Evolutionary conservation across 345 rosid species (phyloP).

Genomic region (Pistacia vera): DNA sequence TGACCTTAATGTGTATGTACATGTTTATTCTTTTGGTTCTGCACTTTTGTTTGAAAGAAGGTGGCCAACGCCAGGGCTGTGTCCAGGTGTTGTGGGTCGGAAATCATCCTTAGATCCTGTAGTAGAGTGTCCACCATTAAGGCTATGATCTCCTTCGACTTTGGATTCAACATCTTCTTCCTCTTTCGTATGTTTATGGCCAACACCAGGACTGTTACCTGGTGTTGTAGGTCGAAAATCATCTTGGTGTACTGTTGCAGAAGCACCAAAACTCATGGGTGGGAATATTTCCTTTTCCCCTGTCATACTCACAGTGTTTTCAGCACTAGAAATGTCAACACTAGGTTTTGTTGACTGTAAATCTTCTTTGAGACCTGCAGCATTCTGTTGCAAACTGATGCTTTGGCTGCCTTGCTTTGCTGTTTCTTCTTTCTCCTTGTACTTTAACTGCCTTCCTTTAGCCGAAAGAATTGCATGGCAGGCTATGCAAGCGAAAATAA

Average conservation of each 20-base stretch:
- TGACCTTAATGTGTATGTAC: background rate
- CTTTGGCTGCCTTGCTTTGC: background rate
- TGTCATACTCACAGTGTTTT: background rate
- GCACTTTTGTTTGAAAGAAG: constrained; percentile 19
- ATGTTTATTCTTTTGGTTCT: constrained; percentile 36
- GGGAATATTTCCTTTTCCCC: background rate
- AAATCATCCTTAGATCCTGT: constrained; percentile 38
- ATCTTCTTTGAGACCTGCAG: background rate
- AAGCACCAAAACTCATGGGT: constrained; percentile 1
- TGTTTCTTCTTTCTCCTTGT: constrained; percentile 9
- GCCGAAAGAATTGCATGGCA: constrained; percentile 26
- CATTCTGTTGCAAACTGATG: background rate
- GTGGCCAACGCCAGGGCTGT: constrained; percentile 61
- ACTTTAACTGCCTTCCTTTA: constrained; percentile 40
- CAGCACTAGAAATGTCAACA: background rate
- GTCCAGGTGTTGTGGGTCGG: constrained; percentile 52
- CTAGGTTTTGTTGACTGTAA: background rate
- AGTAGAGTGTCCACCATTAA: constrained; percentile 14
- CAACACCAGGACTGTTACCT: constrained; percentile 43
- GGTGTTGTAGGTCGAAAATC: constrained; percentile 39
- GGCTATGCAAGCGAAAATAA: constrained; percentile 29
- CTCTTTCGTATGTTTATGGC: constrained; percentile 24
- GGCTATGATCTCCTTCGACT: background rate
- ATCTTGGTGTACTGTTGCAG: constrained; percentile 8
- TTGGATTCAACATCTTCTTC: constrained; percentile 9